phyloP scores from a whole-genome alignment of 352 stramenopile species.

The Achlya hypogyna region DNA sequence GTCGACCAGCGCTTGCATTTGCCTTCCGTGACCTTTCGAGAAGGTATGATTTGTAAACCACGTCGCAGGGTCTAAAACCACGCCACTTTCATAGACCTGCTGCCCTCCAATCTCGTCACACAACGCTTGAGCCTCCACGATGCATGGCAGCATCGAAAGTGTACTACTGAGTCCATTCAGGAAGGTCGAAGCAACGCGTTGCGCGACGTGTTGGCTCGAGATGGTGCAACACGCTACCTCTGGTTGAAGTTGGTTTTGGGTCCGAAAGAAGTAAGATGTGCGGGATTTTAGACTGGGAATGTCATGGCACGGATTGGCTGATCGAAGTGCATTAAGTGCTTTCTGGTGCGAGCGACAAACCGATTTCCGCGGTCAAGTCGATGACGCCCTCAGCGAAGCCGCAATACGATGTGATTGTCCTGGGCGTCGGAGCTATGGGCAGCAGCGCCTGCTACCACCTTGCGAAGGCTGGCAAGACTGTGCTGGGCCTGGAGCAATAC shows the following conservation, averaged over 20 bases:
- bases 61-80: background rate
- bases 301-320: too few species aligned
- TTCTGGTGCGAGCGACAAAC: too few species aligned
- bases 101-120: background rate
- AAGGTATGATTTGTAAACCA: background rate
- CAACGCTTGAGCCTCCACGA: background rate
- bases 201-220: too few species aligned
- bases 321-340: too few species aligned
- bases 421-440: constrained; percentile 59
- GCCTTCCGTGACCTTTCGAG: background rate
- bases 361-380: too few species aligned
- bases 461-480: constrained; percentile 31
- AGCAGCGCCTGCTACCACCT: constrained; percentile 50
- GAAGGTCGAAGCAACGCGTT: too few species aligned
- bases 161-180: too few species aligned
- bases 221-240: background rate
- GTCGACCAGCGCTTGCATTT: background rate
- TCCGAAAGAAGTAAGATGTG: too few species aligned
- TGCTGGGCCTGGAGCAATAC: constrained; percentile 73
- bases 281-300: too few species aligned
- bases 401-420: constrained; percentile 39
- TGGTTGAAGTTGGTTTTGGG: background rate
- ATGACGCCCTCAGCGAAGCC: too few species aligned
- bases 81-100: background rate
- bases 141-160: too few species aligned